Base-by-base conservation (phyloP, 176 grass and related monocot species). In the Eragrostis curvula region DNA sequence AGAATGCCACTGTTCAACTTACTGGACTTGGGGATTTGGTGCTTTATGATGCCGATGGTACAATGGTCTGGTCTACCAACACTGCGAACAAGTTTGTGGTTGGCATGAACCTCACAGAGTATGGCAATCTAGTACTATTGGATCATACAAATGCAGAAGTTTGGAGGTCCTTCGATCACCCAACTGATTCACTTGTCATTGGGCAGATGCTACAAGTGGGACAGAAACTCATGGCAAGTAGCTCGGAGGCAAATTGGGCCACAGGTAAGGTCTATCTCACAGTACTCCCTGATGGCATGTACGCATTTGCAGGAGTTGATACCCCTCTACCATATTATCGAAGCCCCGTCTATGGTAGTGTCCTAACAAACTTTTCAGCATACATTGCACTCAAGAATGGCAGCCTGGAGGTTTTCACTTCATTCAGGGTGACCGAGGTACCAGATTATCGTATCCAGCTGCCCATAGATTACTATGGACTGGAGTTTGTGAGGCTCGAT, bases 91-190 rank as follows among this genome's bases (percentile, higher is more conserved):
- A 3, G 7, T 77, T 15, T 5, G 74, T 81, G 43, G 79, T 60
- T 47, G 56, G 75, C 20, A 89, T 89, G 32, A 59, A 66, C 1
- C 84, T 89, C 52, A 76, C 46, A 0, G 56, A 62, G 1, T 39
- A 47, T 8, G 87, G 87, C 53, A 89, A 92, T 47, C 78, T 84
- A 28, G 84, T 84, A n/a, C 47, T 92, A 9, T 83, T 90, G 12
- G 61, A 89, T 23, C 62, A 65, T 4, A 3, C 23, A 36, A 53
- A 84, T 62, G 39, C 16, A 3, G 18, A 39, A 1, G 29, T 84
- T 23, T 87, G 84, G 87, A 81, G 85, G 58, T 87, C 90, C 4
- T 92, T 78, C 2, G 84, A 89, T 84, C 83, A 89, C 74, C 87
- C 78, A 58, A 92, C 87, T 45, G 61, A 89, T 46, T 76, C 87